These are phyloP conservation scores for Penicillium crustosum DNA, from an alignment of 2,329 filamentous ascomycete genomes.

Conservation along the genomic window DNA sequence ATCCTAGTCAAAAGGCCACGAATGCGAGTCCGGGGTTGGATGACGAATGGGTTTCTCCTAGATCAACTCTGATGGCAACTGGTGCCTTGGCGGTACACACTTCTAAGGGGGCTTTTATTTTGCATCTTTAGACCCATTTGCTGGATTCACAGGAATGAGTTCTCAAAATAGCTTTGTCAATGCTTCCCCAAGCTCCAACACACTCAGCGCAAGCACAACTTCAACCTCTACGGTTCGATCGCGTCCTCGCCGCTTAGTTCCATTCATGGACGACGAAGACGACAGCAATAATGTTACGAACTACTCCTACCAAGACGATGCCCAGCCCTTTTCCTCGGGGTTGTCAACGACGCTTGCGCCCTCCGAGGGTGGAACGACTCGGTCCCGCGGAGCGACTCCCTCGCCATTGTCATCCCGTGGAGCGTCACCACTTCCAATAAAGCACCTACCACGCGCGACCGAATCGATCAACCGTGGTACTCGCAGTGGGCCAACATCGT, in stretches of 20 bases:
- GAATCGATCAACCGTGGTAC: conserved; percentile 25
- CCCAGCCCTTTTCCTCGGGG: conserved; percentile 31
- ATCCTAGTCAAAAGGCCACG: conserved; percentile 18
- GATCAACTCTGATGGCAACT: conserved; percentile 38
- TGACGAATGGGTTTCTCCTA: conserved; percentile 40
- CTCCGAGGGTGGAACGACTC: conserved; percentile 22
- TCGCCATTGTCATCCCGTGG: conserved; percentile 39
- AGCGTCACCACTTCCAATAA: conserved; percentile 42
- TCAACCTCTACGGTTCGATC: conserved; percentile 45
- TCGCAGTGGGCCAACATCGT: conserved; percentile 23
- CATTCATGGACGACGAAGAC: conserved; percentile 41
- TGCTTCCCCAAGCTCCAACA: conserved; percentile 36
- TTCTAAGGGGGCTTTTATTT: conserved; percentile 27
- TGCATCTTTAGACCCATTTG: conserved; percentile 19
- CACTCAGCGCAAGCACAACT: conserved; percentile 34
- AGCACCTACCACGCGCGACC: conserved; percentile 37
- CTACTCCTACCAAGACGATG: conserved; percentile 26
- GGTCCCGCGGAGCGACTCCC: conserved; percentile 45
- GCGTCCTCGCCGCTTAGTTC: conserved; percentile 46
- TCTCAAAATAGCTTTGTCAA: conserved; percentile 40
- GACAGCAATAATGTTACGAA: conserved; percentile 26
- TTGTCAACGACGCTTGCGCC: conserved; percentile 29
- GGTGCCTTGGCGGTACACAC: conserved; percentile 33
- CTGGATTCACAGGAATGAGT: conserved; percentile 41
- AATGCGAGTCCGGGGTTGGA: conserved; percentile 30